Evolutionary conservation across 345 rosid genomes (phyloP).

Genomic region (Cochlearia excelsa): DNA sequence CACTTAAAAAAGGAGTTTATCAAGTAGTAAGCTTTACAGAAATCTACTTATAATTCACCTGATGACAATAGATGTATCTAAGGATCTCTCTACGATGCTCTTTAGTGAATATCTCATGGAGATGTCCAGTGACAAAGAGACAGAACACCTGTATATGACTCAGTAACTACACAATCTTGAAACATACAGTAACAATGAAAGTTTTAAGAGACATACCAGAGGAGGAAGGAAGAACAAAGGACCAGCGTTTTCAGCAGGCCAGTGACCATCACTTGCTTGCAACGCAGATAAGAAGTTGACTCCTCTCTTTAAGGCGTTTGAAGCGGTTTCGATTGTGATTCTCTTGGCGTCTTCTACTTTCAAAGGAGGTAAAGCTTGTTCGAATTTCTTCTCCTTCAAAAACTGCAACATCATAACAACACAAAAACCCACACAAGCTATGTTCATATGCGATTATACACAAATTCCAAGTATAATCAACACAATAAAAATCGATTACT

Average conservation of each 20-base stretch:
- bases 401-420: constrained; percentile 34
- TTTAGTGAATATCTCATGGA: constrained; percentile 35
- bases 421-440: background rate
- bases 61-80: constrained; percentile 49
- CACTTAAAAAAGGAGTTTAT: background rate
- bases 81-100: constrained; percentile 48
- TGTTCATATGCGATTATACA: too few species aligned
- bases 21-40: background rate
- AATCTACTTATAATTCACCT: constrained; percentile 27
- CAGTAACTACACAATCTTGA: too few species aligned
- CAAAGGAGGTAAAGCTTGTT: constrained; percentile 44
- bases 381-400: constrained; percentile 52
- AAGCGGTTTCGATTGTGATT: constrained; percentile 45
- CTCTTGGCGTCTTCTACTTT: constrained; percentile 47
- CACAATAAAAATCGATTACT: constrained; percentile 3
- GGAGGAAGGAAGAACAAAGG: constrained; percentile 66
- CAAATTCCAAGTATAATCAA: constrained; percentile 1
- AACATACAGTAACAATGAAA: background rate
- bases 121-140: constrained; percentile 45
- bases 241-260: constrained; percentile 69
- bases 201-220: constrained; percentile 28
- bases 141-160: constrained; percentile 37
- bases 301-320: constrained; percentile 44
- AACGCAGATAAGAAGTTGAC: constrained; percentile 54
- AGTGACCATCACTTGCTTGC: constrained; percentile 62